Conservation (phyloP, 441 rosid species). For the Erodium moschatum region DNA sequence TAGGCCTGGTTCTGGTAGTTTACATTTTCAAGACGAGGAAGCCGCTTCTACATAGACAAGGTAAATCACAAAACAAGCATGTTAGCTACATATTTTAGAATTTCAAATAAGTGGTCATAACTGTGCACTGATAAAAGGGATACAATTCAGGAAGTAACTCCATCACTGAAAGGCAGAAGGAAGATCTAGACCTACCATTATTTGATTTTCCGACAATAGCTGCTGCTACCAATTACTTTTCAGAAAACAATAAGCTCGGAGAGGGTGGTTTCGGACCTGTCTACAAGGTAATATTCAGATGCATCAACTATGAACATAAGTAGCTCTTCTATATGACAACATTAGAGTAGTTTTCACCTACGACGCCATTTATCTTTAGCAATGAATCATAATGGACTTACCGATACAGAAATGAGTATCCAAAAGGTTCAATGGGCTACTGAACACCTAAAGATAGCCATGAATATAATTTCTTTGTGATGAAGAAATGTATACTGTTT, state of each 20-base stretch:
- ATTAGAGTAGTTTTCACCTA: not conserved
- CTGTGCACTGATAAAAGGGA: not conserved
- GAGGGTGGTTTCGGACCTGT: too few relatives aligned
- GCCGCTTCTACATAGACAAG: not conserved
- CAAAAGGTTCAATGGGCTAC: not conserved
- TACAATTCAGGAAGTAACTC: slow-evolving; percentile 1
- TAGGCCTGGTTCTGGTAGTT: not conserved
- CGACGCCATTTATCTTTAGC: not conserved
- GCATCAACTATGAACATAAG: not conserved
- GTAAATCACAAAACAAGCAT: not conserved
- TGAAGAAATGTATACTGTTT: not conserved
- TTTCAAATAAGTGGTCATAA: not conserved
- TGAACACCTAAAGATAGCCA: too few relatives aligned
- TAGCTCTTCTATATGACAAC: not conserved
- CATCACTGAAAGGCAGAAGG: slow-evolving; percentile 8
- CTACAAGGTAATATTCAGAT: slow-evolving; percentile 21
- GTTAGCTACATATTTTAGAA: too few relatives aligned
- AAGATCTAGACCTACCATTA: slow-evolving; percentile 30
- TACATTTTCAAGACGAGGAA: slow-evolving; percentile 1
- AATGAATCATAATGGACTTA: not conserved
- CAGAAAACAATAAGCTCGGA: slow-evolving; percentile 31
- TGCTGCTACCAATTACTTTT: slow-evolving; percentile 29
- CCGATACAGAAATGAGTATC: not conserved
- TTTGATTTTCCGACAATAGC: slow-evolving; percentile 25
- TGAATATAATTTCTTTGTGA: not conserved